Evolutionary conservation across 139 green algal species (phyloP), one percentile per base, ranked within the genome.

Genomic region (Ettlia oleoabundans): DNA sequence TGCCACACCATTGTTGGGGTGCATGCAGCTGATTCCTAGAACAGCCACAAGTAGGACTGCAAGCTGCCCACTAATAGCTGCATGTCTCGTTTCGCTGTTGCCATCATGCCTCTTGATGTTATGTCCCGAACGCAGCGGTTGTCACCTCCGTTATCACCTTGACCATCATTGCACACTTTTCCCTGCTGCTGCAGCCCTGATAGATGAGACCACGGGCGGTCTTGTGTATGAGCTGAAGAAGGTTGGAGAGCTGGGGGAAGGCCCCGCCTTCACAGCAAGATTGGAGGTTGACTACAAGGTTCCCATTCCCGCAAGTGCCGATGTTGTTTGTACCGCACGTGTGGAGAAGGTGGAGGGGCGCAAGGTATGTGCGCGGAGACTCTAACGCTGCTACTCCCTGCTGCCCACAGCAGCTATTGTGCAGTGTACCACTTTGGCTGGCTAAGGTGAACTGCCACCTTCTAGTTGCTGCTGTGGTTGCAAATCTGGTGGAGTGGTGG

Each of bases 141-240:
- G 47, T 15, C 47, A 58, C 10, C 13, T 15, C 47, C 47, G 47
- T 15, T 10, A 10, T 58, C 13, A 58, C 13, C 47, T 58, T 10
- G 15, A 58, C 47, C 47, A 10, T 58, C 47, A 58, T n/a, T 65
- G 15, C 24, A 13, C 26, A n/a, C 41, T 43, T 19, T 1, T n/a
- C 10, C 35, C 18, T 52, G 51, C 28, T 41, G 33, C 37, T 43
- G 82, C 85, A 53, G 84, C 86, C n/a, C 64, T 90, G 40, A 82
- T 89, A 35, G 87, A 91, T 38, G 87, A 91, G 74, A 89, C 82
- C 21, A 80, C 88, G 1, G 87, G 87, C 52, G 85, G 82, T 2
- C 80, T 91, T 1, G 85, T 82, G 35, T 91, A 84, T 41, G 51
- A 86, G 42, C 53, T 88, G 66, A 91, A 91, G 80, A 81, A 82